Conservation (phyloP, 768 basidiomycete genomes). For the Chlorophyllum brunneum region DNA sequence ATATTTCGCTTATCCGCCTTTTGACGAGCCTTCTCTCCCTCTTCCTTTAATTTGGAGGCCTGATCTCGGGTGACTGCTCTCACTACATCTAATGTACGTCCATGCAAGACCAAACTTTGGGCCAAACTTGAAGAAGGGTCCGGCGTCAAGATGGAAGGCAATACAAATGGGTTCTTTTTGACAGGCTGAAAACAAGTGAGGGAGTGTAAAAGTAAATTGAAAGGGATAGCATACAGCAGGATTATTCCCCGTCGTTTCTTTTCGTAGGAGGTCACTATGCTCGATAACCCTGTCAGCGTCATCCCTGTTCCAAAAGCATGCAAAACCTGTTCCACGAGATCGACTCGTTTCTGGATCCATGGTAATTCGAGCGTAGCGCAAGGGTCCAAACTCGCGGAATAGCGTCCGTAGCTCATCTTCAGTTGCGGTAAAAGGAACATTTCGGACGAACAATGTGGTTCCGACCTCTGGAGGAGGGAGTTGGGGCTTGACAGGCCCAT, state of each 20-base stretch:
- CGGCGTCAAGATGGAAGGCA: conserved; percentile 87
- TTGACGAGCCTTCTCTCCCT: conserved; percentile 77
- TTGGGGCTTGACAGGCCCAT: conserved; percentile 54
- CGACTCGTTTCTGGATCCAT: conserved; percentile 80
- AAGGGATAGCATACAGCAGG: conserved; percentile 23
- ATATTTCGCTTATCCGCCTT: conserved; percentile 95
- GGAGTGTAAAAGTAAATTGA: neutral
- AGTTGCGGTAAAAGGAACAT: conserved; percentile 87
- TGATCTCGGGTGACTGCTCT: conserved; percentile 88
- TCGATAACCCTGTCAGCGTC: conserved; percentile 84
- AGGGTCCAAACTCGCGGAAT: conserved; percentile 90
- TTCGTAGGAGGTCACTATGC: conserved; percentile 69
- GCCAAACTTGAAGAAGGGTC: conserved; percentile 89
- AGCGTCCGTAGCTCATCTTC: conserved; percentile 87
- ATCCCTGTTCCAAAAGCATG: conserved; percentile 92
- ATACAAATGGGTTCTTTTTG: conserved; percentile 80
- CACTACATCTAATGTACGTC: conserved; percentile 87
- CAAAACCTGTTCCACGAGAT: conserved; percentile 93
- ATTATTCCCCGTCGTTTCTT: conserved; percentile 52
- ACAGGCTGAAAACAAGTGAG: conserved; percentile 28
- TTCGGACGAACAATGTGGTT: conserved; percentile 91
- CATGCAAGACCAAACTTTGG: conserved; percentile 82
- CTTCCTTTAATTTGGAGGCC: conserved; percentile 85
- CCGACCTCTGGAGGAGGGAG: conserved; percentile 84
- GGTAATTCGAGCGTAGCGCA: conserved; percentile 91